A percentile compares a stretch with the other conserved stretches of the same genome.
phyloP scores from a whole-genome alignment of 1,284 basidiomycete genomes.

The Albatrellus sp. region DNA sequence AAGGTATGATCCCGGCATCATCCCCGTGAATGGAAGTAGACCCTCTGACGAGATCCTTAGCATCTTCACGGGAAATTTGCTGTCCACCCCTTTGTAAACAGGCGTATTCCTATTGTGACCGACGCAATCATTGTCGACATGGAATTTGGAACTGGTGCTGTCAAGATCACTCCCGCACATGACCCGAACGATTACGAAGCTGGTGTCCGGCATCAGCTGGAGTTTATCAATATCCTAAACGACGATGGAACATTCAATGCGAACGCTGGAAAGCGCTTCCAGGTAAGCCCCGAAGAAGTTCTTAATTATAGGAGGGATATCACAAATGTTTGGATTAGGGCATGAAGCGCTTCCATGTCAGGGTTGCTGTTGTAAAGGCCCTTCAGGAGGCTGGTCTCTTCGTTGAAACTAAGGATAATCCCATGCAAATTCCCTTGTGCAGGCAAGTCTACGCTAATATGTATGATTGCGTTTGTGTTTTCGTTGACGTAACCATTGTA shows the following conservation, averaged over 20 bases:
- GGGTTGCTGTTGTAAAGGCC: constrained; percentile 75
- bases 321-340: constrained; percentile 36
- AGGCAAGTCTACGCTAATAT: constrained; percentile 28
- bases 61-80: constrained; percentile 94
- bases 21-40: background rate
- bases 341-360: constrained; percentile 93
- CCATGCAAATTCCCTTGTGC: constrained; percentile 92
- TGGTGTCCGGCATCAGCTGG: constrained; percentile 78
- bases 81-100: constrained; percentile 82
- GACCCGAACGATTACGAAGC: constrained; percentile 98
- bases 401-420: constrained; percentile 89
- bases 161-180: constrained; percentile 99
- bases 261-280: constrained; percentile 76
- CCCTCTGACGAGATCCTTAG: constrained; percentile 6
- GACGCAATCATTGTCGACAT: constrained; percentile 82
- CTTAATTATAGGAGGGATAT: background rate
- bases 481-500: constrained; percentile 17
- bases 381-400: constrained; percentile 83
- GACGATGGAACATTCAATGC: constrained; percentile 96
- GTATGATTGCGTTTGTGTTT: background rate
- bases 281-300: constrained; percentile 26
- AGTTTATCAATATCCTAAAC: constrained; percentile 94
- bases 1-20: constrained; percentile 23
- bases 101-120: constrained; percentile 82
- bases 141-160: constrained; percentile 95